Conservation (phyloP, 2,329 filamentous ascomycete species). For the Fonsecaea pedrosoi region DNA sequence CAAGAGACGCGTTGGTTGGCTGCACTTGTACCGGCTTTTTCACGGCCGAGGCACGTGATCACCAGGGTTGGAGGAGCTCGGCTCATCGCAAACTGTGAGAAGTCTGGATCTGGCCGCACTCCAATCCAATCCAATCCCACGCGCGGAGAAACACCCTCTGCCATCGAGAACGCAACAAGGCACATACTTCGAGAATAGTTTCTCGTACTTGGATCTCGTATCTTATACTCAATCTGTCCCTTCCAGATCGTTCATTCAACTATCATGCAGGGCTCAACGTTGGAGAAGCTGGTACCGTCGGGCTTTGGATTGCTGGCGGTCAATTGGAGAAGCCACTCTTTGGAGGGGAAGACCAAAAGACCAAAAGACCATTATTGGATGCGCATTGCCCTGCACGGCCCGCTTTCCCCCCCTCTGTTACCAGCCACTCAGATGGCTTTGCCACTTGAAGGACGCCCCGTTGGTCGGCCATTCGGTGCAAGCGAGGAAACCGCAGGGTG, state of each 20-base stretch:
- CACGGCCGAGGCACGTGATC: not conserved
- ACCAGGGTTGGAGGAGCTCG: not conserved
- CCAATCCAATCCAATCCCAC: not conserved
- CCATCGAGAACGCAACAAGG: not conserved
- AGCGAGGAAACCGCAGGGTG: not conserved
- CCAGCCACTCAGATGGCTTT: constrained; percentile 16
- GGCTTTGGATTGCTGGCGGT: not conserved
- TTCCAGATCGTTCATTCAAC: not conserved
- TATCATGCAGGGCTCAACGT: not conserved
- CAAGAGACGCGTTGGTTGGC: not conserved
- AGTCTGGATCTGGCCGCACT: not conserved
- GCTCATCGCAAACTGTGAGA: not conserved
- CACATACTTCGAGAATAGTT: not conserved
- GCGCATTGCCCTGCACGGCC: not conserved
- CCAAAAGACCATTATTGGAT: not conserved
- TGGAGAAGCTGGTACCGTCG: constrained; percentile 1
- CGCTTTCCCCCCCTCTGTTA: not conserved
- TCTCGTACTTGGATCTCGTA: not conserved
- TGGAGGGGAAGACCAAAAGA: constrained; percentile 8
- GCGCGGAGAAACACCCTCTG: not conserved
- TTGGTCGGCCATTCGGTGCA: constrained; percentile 11
- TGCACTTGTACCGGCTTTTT: not conserved
- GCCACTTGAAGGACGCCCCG: not conserved
- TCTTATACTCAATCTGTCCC: not conserved
- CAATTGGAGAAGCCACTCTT: constrained; percentile 17